Percentiles rank a stretch among this genome's conserved stretches.
These are phyloP conservation scores for Coemansia sp. DNA, from an alignment of 192 early-diverging fungal species.

Conservation along the genomic window DNA sequence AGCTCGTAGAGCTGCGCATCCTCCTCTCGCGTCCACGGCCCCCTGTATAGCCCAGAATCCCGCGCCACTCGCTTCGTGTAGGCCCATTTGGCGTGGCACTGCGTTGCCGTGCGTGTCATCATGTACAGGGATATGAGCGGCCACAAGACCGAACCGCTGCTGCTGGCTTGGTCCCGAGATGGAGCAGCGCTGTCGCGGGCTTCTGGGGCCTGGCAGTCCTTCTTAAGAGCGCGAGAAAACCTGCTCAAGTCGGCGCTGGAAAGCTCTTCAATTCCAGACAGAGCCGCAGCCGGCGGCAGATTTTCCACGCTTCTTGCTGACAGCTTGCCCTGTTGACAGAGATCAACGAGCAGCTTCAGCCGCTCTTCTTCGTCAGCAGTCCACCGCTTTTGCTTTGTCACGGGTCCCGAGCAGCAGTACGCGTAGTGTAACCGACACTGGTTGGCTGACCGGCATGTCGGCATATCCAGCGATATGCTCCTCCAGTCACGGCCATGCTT, in stretches of 20 bases:
- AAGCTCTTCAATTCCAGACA: background rate
- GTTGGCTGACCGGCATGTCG: constrained; percentile 9
- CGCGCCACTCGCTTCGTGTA: background rate
- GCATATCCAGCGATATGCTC: constrained; percentile 15
- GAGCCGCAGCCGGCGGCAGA: background rate
- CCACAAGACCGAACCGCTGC: constrained; percentile 7
- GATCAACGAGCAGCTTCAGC: constrained; percentile 29
- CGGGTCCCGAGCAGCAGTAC: background rate
- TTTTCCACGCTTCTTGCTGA: background rate
- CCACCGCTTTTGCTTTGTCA: constrained; percentile 3
- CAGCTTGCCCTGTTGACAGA: constrained; percentile 2
- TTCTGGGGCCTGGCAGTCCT: background rate
- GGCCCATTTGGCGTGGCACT: constrained; percentile 28
- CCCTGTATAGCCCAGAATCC: background rate
- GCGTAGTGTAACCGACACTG: constrained; percentile 20
- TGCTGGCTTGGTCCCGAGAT: background rate
- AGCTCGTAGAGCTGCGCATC: constrained; percentile 27
- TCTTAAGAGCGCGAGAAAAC: background rate
- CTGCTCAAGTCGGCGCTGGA: background rate
- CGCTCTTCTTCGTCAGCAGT: constrained; percentile 7
- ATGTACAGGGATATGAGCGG: constrained; percentile 28
- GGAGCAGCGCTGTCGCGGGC: background rate
- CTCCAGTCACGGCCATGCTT: constrained; percentile 22
- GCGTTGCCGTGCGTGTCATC: constrained; percentile 11
- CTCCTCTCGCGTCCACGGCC: constrained; percentile 39